phyloP scores from a whole-genome alignment of 163 green algal species.

The Chlorella variabilis region DNA sequence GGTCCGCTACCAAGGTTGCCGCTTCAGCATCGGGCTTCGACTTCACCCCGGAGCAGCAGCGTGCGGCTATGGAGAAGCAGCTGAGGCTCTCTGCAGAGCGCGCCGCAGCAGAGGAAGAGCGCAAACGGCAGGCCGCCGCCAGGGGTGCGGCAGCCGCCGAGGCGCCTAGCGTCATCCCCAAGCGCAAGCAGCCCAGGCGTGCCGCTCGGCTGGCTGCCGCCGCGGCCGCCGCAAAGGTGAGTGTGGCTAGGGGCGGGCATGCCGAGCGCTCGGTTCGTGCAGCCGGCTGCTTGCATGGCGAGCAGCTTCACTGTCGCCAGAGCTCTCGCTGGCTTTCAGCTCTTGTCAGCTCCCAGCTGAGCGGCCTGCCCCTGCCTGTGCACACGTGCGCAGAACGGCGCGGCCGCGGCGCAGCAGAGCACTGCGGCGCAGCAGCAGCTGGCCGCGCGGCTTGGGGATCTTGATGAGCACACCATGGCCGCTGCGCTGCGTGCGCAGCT shows the following conservation, averaged over 20 bases:
- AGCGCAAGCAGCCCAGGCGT: not conserved
- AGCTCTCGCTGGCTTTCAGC: no score
- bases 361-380: not conserved
- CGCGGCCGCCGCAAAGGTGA: not conserved
- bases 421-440: not conserved
- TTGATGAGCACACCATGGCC: not conserved
- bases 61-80: not conserved
- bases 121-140: not conserved
- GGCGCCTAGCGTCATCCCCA: not conserved
- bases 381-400: not conserved
- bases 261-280: no score
- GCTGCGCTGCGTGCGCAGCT: constrained; percentile 12
- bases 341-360: no score
- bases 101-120: not conserved
- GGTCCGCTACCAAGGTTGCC: no score
- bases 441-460: not conserved
- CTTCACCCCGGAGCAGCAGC: not conserved
- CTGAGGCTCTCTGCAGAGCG: not conserved
- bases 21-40: no score
- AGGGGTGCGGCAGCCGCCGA: no score
- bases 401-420: not conserved
- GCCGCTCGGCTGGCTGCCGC: no score
- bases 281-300: no score
- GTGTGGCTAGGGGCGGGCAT: no score
- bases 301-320: no score